Conservation (phyloP, 169 alveolate genomes). For the Plasmodium falciparum region DNA sequence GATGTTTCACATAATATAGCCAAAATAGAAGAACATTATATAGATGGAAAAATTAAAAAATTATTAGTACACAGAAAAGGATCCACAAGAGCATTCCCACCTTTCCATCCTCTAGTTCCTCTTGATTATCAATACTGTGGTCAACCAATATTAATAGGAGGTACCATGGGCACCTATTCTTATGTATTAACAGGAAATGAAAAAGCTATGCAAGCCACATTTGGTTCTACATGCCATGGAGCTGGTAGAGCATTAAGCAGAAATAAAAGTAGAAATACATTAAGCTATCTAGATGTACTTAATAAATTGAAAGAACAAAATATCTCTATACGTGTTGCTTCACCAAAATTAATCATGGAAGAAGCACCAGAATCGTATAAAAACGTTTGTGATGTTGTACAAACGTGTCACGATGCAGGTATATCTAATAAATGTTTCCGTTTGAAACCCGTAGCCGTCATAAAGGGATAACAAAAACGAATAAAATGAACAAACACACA, state of each 20-base stretch:
- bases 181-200: conserved; percentile 92
- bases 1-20: conserved; percentile 94
- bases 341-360: conserved; percentile 92
- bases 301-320: conserved; percentile 81
- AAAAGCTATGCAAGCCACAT: conserved; percentile 88
- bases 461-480: conserved; percentile 85
- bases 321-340: conserved; percentile 90
- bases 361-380: conserved; percentile 94
- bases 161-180: conserved; percentile 93
- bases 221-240: conserved; percentile 93
- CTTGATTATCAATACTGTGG: conserved; percentile 89
- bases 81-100: conserved; percentile 93
- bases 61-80: conserved; percentile 92
- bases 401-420: conserved; percentile 92
- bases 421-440: conserved; percentile 89
- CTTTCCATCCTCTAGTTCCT: conserved; percentile 92
- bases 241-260: conserved; percentile 92
- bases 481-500: neutral
- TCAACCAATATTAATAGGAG: conserved; percentile 93
- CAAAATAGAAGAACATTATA: conserved; percentile 88
- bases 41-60: conserved; percentile 84
- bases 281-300: conserved; percentile 85
- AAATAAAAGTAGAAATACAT: conserved; percentile 85
- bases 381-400: conserved; percentile 90
- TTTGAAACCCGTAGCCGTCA: conserved; percentile 91